phyloP scores from a whole-genome alignment of 305 asterid genomes.

The Coffea humblotiana region DNA sequence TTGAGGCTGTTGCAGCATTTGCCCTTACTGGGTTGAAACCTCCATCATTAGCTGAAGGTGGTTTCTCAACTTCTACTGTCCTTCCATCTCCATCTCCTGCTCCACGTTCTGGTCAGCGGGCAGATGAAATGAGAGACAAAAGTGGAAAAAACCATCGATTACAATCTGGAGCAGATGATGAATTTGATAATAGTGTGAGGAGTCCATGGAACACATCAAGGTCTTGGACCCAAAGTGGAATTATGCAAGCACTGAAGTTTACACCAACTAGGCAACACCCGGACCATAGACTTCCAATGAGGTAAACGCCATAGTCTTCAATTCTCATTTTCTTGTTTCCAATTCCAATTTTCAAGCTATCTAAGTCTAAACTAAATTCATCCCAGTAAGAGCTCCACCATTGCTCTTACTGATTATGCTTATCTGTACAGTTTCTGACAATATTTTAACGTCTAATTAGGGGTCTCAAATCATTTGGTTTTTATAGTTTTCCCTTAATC shows the following conservation, averaged over 20 bases:
- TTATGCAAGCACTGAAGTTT: slow-evolving; percentile 36
- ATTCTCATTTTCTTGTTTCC: not conserved
- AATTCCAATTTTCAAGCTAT: not conserved
- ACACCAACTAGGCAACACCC: slow-evolving; percentile 55
- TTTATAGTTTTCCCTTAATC: not conserved
- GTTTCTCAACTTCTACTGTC: slow-evolving; percentile 28
- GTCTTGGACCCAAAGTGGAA: slow-evolving; percentile 59
- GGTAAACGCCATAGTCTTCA: slow-evolving; percentile 34
- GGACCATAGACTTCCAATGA: slow-evolving; percentile 34
- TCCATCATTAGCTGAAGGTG: slow-evolving; percentile 41
- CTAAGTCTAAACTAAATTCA: not conserved
- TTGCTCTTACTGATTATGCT: not conserved
- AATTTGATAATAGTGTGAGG: slow-evolving; percentile 63
- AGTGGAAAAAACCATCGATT: slow-evolving; percentile 39
- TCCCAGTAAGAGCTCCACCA: not conserved
- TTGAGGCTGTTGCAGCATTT: slow-evolving; percentile 62
- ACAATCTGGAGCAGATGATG: slow-evolving; percentile 30
- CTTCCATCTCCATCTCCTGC: slow-evolving; percentile 32
- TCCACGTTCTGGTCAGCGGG: slow-evolving; percentile 17
- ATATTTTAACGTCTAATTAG: not conserved
- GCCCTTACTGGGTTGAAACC: slow-evolving; percentile 75
- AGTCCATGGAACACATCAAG: slow-evolving; percentile 60
- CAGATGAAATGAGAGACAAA: slow-evolving; percentile 24
- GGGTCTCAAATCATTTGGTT: not conserved
- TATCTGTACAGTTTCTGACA: not conserved